These are phyloP conservation scores for Serendipita sp. DNA, from an alignment of 768 basidiomycete genomes.

Conservation along the genomic window DNA sequence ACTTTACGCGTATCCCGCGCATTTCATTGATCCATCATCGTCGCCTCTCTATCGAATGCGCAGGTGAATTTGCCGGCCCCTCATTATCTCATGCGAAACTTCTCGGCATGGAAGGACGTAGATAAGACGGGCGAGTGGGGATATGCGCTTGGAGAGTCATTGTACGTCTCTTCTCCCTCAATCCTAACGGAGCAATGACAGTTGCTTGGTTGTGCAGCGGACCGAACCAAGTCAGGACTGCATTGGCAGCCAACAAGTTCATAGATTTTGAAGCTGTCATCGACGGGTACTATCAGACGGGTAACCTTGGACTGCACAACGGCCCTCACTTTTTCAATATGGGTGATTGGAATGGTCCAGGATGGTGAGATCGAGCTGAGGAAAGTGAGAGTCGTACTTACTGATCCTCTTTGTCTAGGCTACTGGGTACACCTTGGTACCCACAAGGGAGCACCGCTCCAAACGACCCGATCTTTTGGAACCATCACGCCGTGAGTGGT, in stretches of 20 bases:
- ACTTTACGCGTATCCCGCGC: neutral
- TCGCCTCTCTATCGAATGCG: neutral
- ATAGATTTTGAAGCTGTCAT: neutral
- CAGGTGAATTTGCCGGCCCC: neutral
- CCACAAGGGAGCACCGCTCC: neutral
- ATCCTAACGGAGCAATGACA: neutral
- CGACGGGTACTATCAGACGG: neutral
- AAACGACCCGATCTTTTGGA: neutral
- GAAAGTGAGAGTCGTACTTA: no score
- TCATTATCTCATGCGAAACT: constrained; percentile 3
- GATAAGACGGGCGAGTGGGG: neutral
- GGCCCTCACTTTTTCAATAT: neutral
- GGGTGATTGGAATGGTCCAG: neutral
- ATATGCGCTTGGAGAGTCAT: neutral
- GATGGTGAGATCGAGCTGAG: neutral
- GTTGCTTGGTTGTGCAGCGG: neutral
- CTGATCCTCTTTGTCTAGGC: neutral
- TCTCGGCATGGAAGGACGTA: neutral
- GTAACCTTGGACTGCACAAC: neutral
- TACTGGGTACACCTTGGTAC: neutral
- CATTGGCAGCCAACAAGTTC: neutral
- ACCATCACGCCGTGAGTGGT: neutral
- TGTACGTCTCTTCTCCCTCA: neutral
- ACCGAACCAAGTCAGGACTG: neutral
- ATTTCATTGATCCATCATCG: no score